These are phyloP conservation scores for Aspergillus aculeatinus DNA, from an alignment of 2,329 filamentous ascomycete genomes.

Conservation along the genomic window DNA sequence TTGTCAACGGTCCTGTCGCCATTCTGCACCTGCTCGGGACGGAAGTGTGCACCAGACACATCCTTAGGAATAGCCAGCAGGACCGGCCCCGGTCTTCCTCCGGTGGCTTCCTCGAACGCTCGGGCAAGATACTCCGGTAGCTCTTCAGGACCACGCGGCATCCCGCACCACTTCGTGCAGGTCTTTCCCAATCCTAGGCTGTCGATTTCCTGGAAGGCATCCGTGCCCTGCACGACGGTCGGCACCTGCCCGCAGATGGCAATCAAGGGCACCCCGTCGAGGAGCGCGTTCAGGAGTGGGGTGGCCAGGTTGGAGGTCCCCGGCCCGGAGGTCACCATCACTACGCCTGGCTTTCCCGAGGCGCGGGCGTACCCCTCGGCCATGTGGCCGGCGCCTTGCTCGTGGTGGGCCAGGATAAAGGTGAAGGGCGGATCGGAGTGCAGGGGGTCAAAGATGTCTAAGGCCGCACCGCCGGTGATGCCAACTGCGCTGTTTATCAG, in stretches of 20 bases:
- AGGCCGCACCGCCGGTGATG: slow-evolving; percentile 88
- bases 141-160: slow-evolving; percentile 85
- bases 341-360: slow-evolving; percentile 85
- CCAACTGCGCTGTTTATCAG: slow-evolving; percentile 54
- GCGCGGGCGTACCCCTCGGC: slow-evolving; percentile 91
- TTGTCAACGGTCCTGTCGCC: too few relatives aligned
- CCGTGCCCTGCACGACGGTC: slow-evolving; percentile 81
- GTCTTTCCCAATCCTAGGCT: slow-evolving; percentile 83
- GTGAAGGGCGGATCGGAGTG: slow-evolving; percentile 93
- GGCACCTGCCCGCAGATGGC: slow-evolving; percentile 90
- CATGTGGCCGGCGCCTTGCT: slow-evolving; percentile 97
- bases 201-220: slow-evolving; percentile 94
- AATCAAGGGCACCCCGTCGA: slow-evolving; percentile 88
- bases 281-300: slow-evolving; percentile 87
- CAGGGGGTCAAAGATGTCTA: slow-evolving; percentile 94
- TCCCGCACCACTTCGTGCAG: slow-evolving; percentile 97
- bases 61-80: slow-evolving; percentile 93
- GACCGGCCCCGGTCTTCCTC: slow-evolving; percentile 84
- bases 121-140: slow-evolving; percentile 87
- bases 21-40: too few relatives aligned
- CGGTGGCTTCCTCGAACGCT: slow-evolving; percentile 92
- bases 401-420: slow-evolving; percentile 87
- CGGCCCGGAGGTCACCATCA: slow-evolving; percentile 89
- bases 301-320: slow-evolving; percentile 94
- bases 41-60: slow-evolving; percentile 35